Evolutionary conservation across 164 flowering plant species (phyloP), one percentile per base, ranked within the genome.

Genomic region (Hamamelis virginiana): DNA sequence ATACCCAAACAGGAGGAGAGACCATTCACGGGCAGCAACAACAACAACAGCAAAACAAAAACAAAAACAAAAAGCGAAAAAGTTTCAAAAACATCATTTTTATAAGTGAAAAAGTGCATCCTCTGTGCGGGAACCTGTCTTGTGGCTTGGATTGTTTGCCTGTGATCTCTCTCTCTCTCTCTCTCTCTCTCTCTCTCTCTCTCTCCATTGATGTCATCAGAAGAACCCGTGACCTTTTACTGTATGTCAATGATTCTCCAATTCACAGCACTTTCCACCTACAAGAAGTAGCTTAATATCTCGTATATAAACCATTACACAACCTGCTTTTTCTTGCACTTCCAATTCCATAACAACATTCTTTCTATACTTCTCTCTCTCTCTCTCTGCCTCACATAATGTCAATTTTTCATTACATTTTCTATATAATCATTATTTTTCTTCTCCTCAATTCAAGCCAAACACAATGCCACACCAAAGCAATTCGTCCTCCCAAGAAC

Each of bases 181-280:
- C n/a, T n/a, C n/a, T n/a, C n/a, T n/a, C n/a, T n/a, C 76, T 63
- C 65, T 19, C 62, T 65, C 64, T 74, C 76, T 66, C 65, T 64
- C 59, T 77, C 67, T 75, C 51, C 79, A 58, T 68, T 62, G 70
- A 65, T 73, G 76, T 76, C 78, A 75, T 75, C 57, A 47, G 77
- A 73, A 80, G 59, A 78, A 64, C 92, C 95, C 95, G 92, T 90
- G 95, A 90, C 72, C 80, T 69, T 81, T 69, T 66, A 46, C 70
- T 73, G 47, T 69, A 66, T 64, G 63, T 61, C 67, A 70, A 57
- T 26, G 59, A 9, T 68, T 69, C 72, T 63, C 66, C 27, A 52
- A 70, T 76, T 69, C 41, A 23, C 68, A 11, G 61, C 65, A 69
- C 70, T 75, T 75, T 81, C 72, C 69, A 67, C 78, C 75, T 62